Evolutionary conservation across 805 yeast species (phyloP).

Genomic region (Candida corydali): DNA sequence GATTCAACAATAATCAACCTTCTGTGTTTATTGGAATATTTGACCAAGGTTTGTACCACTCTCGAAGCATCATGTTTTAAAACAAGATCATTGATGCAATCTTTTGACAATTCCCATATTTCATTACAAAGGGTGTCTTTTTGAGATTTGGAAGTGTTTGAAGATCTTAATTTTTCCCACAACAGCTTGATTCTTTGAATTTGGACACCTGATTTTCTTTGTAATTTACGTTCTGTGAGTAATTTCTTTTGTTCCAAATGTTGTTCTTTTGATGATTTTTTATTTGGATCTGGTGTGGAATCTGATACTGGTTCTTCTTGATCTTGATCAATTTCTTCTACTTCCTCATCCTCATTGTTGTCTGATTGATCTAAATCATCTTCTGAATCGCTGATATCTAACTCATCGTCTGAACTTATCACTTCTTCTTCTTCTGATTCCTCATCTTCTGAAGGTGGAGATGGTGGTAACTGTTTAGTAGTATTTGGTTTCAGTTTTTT

Average conservation of each 20-base stretch:
- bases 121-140: conserved; percentile 78
- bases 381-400: conserved; percentile 27
- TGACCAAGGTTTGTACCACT: conserved; percentile 89
- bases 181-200: conserved; percentile 79
- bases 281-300: conserved; percentile 34
- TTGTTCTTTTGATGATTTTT: conserved; percentile 56
- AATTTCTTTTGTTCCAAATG: conserved; percentile 81
- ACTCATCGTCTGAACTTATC: conserved; percentile 13
- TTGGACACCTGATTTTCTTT: conserved; percentile 81
- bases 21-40: conserved; percentile 76
- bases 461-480: conserved; percentile 22
- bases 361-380: conserved; percentile 18
- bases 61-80: conserved; percentile 95
- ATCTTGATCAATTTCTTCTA: conserved; percentile 17
- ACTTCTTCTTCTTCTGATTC: conserved; percentile 15
- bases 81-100: conserved; percentile 76
- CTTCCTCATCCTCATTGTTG: conserved; percentile 17
- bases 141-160: conserved; percentile 69
- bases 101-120: conserved; percentile 79
- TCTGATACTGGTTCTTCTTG: conserved; percentile 23
- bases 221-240: conserved; percentile 77
- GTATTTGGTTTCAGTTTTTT: conserved; percentile 28
- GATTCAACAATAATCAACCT: conserved; percentile 65
- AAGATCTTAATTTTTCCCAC: conserved; percentile 91
- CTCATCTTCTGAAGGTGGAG: conserved; percentile 11